These are phyloP conservation scores for Trichoderma citrinoviride DNA, from an alignment of 2,329 filamentous ascomycete genomes.

Conservation along the genomic window DNA sequence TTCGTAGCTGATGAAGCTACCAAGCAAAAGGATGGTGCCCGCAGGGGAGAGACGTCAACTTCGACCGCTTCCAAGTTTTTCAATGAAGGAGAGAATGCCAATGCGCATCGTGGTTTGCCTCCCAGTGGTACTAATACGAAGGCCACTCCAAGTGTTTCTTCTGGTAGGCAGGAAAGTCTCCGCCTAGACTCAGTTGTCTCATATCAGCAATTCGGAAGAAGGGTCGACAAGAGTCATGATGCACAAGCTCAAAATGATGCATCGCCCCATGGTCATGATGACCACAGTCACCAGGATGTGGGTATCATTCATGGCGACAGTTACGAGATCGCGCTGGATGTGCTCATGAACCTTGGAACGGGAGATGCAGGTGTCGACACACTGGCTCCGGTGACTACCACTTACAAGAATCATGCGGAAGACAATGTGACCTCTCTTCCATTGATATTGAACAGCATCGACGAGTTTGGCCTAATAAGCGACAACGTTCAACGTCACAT, in stretches of 20 bases:
- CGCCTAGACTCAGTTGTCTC: neutral
- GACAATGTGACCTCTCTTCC: neutral
- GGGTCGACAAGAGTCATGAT: neutral
- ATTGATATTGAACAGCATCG: neutral
- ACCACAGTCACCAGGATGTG: too few relatives aligned
- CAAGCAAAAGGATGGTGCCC: neutral
- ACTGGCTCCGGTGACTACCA: neutral
- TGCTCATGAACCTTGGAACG: constrained; percentile 1
- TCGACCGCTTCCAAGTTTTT: neutral
- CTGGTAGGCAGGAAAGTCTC: neutral
- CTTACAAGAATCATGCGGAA: neutral
- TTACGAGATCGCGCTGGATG: neutral
- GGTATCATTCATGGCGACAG: neutral
- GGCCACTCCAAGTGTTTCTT: neutral
- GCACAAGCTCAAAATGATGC: neutral
- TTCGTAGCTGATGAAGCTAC: neutral
- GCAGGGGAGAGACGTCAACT: neutral
- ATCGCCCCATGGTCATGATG: neutral
- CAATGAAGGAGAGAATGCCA: neutral
- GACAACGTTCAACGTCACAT: neutral
- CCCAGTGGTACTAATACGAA: neutral
- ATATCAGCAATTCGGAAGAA: neutral
- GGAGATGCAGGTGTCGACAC: neutral
- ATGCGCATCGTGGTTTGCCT: neutral
- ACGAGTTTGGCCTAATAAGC: neutral